phyloP scores from a whole-genome alignment of 805 yeast genomes.

The Myxozyma geophila region DNA sequence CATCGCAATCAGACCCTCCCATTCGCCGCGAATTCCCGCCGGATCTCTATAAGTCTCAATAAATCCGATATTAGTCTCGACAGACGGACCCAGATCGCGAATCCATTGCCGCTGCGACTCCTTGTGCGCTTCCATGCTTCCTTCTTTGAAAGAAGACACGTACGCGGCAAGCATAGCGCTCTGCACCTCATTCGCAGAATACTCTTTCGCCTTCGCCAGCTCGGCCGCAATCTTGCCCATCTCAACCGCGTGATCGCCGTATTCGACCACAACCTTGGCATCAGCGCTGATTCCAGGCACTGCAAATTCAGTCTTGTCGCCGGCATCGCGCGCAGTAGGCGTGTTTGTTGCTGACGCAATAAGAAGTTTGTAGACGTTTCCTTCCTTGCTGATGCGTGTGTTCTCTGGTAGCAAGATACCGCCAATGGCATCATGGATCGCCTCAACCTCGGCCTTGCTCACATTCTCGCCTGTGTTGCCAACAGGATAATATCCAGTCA shows the following conservation, averaged over 20 bases:
- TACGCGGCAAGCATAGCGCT: conserved; percentile 66
- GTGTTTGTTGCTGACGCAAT: conserved; percentile 59
- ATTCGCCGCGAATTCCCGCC: conserved; percentile 88
- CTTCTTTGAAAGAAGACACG: conserved; percentile 72
- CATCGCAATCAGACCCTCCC: conserved; percentile 91
- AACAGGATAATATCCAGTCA: conserved; percentile 71
- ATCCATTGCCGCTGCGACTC: conserved; percentile 87
- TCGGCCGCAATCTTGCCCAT: conserved; percentile 62
- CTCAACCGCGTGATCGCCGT: conserved; percentile 78
- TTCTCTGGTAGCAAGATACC: conserved; percentile 73
- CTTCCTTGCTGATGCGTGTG: conserved; percentile 67
- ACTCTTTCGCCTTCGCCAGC: conserved; percentile 59
- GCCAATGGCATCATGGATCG: conserved; percentile 69
- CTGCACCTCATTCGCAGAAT: conserved; percentile 77
- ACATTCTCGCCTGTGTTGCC: conserved; percentile 39
- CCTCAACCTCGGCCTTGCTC: conserved; percentile 65
- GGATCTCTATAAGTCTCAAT: conserved; percentile 94
- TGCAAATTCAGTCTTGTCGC: conserved; percentile 45
- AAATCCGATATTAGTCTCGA: conserved; percentile 84
- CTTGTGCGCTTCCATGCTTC: conserved; percentile 83
- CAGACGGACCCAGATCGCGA: conserved; percentile 77
- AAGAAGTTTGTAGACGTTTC: conserved; percentile 57
- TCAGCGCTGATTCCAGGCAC: conserved; percentile 49
- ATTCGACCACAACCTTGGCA: conserved; percentile 57
- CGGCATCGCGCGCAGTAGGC: conserved; percentile 13